Percentiles rank a stretch among this genome's conserved stretches.
These are phyloP conservation scores for Pseudogymnoascus sp. DNA, from an alignment of 2,329 filamentous ascomycete genomes.

Conservation along the genomic window DNA sequence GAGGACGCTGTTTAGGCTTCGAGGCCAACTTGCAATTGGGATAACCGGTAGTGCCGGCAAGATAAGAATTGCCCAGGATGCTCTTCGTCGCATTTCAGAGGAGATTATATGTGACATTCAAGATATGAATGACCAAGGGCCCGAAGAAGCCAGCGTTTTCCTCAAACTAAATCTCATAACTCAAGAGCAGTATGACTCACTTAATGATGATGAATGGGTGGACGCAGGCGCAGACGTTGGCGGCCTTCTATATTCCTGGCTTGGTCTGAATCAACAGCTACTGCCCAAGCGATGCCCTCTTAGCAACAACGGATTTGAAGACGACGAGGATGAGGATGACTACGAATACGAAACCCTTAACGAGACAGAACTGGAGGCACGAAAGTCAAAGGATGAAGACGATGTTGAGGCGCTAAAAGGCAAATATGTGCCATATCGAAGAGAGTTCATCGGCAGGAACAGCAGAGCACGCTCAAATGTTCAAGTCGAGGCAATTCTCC, in stretches of 20 bases:
- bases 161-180: constrained; percentile 49
- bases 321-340: constrained; percentile 21
- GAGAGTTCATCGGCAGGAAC: constrained; percentile 20
- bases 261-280: constrained; percentile 18
- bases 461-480: constrained; percentile 10
- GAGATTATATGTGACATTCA: not conserved
- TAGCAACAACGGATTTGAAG: constrained; percentile 19
- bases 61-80: constrained; percentile 21
- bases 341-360: constrained; percentile 22
- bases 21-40: not conserved
- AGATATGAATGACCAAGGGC: constrained; percentile 17
- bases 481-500: constrained; percentile 17
- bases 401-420: constrained; percentile 19
- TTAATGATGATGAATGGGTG: constrained; percentile 39
- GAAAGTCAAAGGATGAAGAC: constrained; percentile 14
- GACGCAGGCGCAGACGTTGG: not conserved
- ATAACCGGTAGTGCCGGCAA: not conserved
- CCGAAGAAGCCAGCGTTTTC: constrained; percentile 48
- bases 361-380: constrained; percentile 19
- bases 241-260: constrained; percentile 16
- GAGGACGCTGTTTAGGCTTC: constrained; percentile 48
- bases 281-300: constrained; percentile 19
- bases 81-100: constrained; percentile 11
- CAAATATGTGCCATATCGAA: constrained; percentile 19
- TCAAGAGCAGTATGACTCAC: constrained; percentile 51